phyloP scores from a whole-genome alignment of 345 rosid genomes.

The Sonneratia caseolaris region DNA sequence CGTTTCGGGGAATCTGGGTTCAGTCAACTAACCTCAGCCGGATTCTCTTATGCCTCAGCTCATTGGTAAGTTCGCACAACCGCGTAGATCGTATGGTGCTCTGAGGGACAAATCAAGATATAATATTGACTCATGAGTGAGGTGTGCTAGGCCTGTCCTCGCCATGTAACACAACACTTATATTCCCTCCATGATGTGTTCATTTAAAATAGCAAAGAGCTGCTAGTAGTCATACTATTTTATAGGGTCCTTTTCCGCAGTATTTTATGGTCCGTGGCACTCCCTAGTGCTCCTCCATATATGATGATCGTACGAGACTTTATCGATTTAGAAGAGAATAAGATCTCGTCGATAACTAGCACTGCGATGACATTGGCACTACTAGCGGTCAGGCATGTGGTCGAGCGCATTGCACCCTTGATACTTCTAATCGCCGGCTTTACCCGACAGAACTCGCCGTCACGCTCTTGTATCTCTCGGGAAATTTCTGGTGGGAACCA shows the following conservation, averaged over 20 bases:
- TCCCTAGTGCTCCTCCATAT: background rate
- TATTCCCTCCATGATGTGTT: background rate
- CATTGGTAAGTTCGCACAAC: background rate
- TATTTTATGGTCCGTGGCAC: background rate
- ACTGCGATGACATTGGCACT: too few species aligned
- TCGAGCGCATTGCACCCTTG: too few species aligned
- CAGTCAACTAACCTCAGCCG: background rate
- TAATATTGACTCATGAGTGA: background rate
- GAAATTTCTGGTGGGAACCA: too few species aligned
- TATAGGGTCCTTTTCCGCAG: background rate
- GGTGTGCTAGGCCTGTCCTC: background rate
- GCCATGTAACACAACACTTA: background rate
- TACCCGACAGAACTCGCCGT: too few species aligned
- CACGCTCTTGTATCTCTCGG: too few species aligned
- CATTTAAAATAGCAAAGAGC: background rate
- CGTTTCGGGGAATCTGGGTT: background rate
- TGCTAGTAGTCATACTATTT: background rate
- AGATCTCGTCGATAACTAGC: too few species aligned
- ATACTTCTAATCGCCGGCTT: too few species aligned
- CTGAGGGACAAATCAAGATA: background rate
- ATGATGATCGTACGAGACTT: too few species aligned
- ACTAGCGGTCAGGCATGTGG: too few species aligned
- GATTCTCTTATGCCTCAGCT: background rate
- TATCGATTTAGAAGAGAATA: too few species aligned
- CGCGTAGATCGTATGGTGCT: background rate